Conservation (phyloP, 148 eudicot genomes). For the Nepenthes gracilis region DNA sequence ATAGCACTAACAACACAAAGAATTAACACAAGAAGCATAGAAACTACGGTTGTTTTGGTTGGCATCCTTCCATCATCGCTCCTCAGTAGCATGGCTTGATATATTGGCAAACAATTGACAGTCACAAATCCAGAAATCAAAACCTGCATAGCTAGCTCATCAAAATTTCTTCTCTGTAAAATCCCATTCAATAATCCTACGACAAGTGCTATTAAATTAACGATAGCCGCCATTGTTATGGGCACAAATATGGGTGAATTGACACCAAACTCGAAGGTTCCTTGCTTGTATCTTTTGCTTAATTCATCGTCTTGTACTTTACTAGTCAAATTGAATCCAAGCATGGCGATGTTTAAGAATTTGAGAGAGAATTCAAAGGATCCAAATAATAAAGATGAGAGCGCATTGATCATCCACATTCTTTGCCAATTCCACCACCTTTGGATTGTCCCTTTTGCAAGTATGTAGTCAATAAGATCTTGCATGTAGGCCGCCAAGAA, state of each 20-base stretch:
- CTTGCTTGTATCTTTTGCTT: slow-evolving; percentile 43
- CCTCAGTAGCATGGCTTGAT: slow-evolving; percentile 52
- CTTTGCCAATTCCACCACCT: slow-evolving; percentile 64
- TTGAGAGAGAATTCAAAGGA: slow-evolving; percentile 19
- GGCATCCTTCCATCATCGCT: slow-evolving; percentile 66
- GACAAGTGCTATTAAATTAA: slow-evolving; percentile 34
- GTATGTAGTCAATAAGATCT: slow-evolving; percentile 28
- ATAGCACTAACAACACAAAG: slow-evolving; percentile 8
- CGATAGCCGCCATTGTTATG: slow-evolving; percentile 26
- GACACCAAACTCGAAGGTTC: slow-evolving; percentile 45
- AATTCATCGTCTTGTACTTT: slow-evolving; percentile 37
- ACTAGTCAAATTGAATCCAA: slow-evolving; percentile 39
- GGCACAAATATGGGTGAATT: slow-evolving; percentile 49
- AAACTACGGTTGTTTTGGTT: slow-evolving; percentile 25
- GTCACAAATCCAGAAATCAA: slow-evolving; percentile 49
- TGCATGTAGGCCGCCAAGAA: slow-evolving; percentile 33
- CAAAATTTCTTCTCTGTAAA: slow-evolving; percentile 7
- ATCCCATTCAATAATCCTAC: slow-evolving; percentile 14
- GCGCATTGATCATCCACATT: slow-evolving; percentile 47
- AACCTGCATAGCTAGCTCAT: slow-evolving; percentile 32
- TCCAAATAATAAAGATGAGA: slow-evolving; percentile 29
- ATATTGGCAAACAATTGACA: slow-evolving; percentile 49
- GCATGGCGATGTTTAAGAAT: slow-evolving; percentile 22
- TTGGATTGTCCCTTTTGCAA: slow-evolving; percentile 22
- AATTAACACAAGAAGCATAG: slow-evolving; percentile 18